Conservation (phyloP, 495 filamentous ascomycete genomes). For the Xanthoparmelia taractica region DNA sequence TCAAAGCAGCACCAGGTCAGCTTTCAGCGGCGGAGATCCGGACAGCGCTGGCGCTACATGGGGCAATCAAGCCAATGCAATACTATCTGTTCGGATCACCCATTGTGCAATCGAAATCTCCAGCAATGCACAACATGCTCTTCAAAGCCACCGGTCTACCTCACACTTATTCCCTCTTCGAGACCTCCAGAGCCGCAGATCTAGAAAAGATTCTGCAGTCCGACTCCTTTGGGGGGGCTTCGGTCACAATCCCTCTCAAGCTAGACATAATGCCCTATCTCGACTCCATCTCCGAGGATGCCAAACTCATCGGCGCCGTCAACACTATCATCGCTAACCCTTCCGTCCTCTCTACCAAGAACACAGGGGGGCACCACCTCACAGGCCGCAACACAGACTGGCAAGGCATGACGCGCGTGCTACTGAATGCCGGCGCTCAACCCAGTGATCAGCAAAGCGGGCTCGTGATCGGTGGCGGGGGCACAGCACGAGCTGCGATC, state of each 20-base stretch:
- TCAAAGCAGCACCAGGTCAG: slow-evolving; percentile 92
- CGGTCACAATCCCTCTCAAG: slow-evolving; percentile 93
- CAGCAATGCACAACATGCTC: slow-evolving; percentile 80
- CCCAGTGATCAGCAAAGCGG: slow-evolving; percentile 38
- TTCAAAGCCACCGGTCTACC: slow-evolving; percentile 76
- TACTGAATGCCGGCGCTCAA: slow-evolving; percentile 63
- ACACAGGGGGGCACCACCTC: slow-evolving; percentile 43
- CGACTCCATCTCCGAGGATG: slow-evolving; percentile 71
- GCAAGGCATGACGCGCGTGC: slow-evolving; percentile 77
- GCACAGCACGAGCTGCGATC: slow-evolving; percentile 86
- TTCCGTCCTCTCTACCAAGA: slow-evolving; percentile 18
- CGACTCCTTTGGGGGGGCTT: slow-evolving; percentile 80
- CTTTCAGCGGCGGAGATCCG: slow-evolving; percentile 88
- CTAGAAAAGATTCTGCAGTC: slow-evolving; percentile 60
- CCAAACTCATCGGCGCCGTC: slow-evolving; percentile 78
- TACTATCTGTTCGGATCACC: slow-evolving; percentile 88
- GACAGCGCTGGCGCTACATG: slow-evolving; percentile 64
- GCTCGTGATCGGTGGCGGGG: slow-evolving; percentile 82
- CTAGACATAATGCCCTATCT: slow-evolving; percentile 75
- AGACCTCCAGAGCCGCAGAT: slow-evolving; percentile 61
- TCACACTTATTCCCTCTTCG: slow-evolving; percentile 72
- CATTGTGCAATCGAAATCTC: slow-evolving; percentile 70
- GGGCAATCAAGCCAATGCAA: slow-evolving; percentile 65
- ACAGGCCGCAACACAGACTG: slow-evolving; percentile 94
- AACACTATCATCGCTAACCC: slow-evolving; percentile 74